phyloP scores from a whole-genome alignment of 2,329 filamentous ascomycete genomes.

The Colletotrichum tamarilloi region DNA sequence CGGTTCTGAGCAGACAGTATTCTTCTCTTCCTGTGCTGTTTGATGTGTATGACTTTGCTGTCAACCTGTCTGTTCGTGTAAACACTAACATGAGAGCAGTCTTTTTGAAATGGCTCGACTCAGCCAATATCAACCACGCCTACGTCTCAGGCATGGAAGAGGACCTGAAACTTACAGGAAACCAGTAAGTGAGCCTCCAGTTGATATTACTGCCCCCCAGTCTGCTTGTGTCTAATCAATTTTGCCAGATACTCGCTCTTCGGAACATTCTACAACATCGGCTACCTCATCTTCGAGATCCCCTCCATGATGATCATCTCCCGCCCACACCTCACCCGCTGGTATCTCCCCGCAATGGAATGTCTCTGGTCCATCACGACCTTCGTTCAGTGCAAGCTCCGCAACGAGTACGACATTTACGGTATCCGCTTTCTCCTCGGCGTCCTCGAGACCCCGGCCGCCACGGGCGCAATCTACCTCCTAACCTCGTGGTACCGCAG shows the following conservation, averaged over 20 bases:
- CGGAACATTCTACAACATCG: slow-evolving; percentile 33
- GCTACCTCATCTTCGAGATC: slow-evolving; percentile 37
- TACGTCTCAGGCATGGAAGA: slow-evolving; percentile 53
- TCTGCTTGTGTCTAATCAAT: too few relatives aligned
- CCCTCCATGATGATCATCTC: slow-evolving; percentile 37
- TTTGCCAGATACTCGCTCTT: slow-evolving; percentile 29
- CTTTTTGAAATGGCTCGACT: slow-evolving; percentile 48
- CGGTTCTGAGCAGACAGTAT: slow-evolving; percentile 35
- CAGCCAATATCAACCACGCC: slow-evolving; percentile 45
- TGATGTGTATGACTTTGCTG: not conserved
- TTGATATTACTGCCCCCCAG: too few relatives aligned
- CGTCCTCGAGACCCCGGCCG: slow-evolving; percentile 37
- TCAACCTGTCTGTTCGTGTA: too few relatives aligned
- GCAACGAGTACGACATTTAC: slow-evolving; percentile 40
- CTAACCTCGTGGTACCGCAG: slow-evolving; percentile 45
- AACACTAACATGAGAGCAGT: not conserved
- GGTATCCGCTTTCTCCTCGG: slow-evolving; percentile 43
- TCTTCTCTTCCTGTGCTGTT: slow-evolving; percentile 41
- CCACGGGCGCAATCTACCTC: slow-evolving; percentile 39
- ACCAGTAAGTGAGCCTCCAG: slow-evolving; percentile 36
- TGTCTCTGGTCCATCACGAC: slow-evolving; percentile 35
- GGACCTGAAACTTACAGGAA: slow-evolving; percentile 45
- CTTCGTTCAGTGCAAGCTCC: slow-evolving; percentile 36
- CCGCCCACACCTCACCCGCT: slow-evolving; percentile 30
- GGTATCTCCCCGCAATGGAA: slow-evolving; percentile 36